Evolutionary conservation across 257 asterid species (phyloP).

Genomic region (Schizonepeta tenuifolia): DNA sequence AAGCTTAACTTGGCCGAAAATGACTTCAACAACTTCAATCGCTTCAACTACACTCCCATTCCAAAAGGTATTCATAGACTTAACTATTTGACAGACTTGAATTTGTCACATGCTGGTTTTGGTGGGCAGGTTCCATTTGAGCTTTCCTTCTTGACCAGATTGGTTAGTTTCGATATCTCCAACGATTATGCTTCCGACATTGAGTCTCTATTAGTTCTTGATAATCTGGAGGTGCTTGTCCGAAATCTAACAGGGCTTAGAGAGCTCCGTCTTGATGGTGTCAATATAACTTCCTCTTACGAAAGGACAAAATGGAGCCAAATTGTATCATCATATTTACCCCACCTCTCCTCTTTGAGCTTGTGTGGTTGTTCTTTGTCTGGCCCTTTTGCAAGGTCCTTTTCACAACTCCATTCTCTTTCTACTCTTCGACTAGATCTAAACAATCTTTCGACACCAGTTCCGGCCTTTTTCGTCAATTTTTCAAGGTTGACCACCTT

Average conservation of each 20-base stretch:
- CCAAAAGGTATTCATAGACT: not conserved
- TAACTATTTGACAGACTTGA: slow-evolving; percentile 1
- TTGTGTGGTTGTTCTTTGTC: not conserved
- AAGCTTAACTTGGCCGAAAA: not conserved
- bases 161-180: slow-evolving; percentile 16
- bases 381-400: not conserved
- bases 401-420: not conserved
- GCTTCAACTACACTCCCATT: not conserved
- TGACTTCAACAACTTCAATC: not conserved
- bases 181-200: too few relatives aligned
- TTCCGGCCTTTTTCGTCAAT: not conserved
- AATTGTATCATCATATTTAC: not conserved
- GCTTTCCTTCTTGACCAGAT: not conserved
- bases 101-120: not conserved
- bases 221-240: not conserved
- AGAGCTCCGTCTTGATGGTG: not conserved
- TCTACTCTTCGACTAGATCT: not conserved
- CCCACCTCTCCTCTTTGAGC: not conserved
- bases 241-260: not conserved
- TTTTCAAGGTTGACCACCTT: not conserved
- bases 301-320: not conserved
- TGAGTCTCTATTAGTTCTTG: too few relatives aligned
- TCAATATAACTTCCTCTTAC: not conserved
- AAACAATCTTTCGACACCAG: not conserved
- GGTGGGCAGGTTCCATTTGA: not conserved